phyloP scores from a whole-genome alignment of 169 alveolate species.

The Cryptosporidium andersoni region DNA sequence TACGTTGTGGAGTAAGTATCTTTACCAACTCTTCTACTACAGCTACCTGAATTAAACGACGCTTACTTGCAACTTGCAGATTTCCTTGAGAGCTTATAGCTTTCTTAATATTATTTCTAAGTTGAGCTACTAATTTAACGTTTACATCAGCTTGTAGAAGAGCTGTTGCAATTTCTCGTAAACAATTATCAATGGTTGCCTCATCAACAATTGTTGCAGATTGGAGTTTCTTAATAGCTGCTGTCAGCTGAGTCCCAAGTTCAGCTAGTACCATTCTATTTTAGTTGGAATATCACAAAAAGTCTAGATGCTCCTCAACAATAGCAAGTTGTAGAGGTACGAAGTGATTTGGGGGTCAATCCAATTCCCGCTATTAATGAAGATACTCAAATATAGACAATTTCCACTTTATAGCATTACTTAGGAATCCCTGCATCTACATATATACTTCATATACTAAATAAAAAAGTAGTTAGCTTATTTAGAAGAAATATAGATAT shows the following conservation, averaged over 20 bases:
- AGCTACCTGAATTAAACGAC: conserved; percentile 82
- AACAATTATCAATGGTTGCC: conserved; percentile 88
- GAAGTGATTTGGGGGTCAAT: too few species aligned
- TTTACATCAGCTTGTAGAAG: conserved; percentile 93
- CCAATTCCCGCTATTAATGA: too few species aligned
- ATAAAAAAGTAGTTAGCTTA: too few species aligned
- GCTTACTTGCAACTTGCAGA: conserved; percentile 79
- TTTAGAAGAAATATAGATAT: too few species aligned
- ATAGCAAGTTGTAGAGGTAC: background rate
- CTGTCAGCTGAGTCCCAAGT: conserved; percentile 91
- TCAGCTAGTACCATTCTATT: conserved; percentile 95
- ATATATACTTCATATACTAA: too few species aligned
- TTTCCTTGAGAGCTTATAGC: conserved; percentile 83
- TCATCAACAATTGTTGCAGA: conserved; percentile 92
- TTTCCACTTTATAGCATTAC: too few species aligned
- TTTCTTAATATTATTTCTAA: conserved; percentile 87
- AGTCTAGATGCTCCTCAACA: background rate
- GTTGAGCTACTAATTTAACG: conserved; percentile 87
- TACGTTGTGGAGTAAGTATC: conserved; percentile 91
- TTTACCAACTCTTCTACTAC: conserved; percentile 93
- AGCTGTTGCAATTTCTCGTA: conserved; percentile 92
- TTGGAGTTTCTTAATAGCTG: conserved; percentile 92
- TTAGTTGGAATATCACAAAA: background rate
- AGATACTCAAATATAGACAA: too few species aligned
- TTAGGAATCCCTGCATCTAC: too few species aligned